These are phyloP conservation scores for Clonostachys solani DNA, from an alignment of 2,329 filamentous ascomycete genomes.

Conservation along the genomic window DNA sequence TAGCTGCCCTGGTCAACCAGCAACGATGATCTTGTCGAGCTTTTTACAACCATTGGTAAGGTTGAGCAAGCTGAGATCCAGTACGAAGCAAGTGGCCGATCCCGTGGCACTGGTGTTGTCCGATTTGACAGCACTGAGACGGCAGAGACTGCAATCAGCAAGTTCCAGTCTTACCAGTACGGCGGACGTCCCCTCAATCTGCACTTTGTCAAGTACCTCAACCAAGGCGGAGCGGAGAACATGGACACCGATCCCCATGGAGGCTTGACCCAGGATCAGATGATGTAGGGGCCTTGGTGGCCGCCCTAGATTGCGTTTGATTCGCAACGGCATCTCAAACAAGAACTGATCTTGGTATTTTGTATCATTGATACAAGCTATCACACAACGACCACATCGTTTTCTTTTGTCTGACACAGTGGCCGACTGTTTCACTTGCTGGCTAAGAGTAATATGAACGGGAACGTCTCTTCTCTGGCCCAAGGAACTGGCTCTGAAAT, in stretches of 20 bases:
- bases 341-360: too few species aligned
- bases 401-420: too few species aligned
- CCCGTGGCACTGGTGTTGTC: constrained; percentile 93
- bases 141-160: constrained; percentile 89
- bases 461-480: too few species aligned
- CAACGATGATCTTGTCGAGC: constrained; percentile 93
- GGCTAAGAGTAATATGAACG: too few species aligned
- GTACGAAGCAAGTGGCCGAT: constrained; percentile 94
- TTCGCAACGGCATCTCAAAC: too few species aligned
- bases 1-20: constrained; percentile 98
- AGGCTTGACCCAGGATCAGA: constrained; percentile 92
- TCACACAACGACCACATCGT: too few species aligned
- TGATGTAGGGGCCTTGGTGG: constrained; percentile 61
- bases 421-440: too few species aligned
- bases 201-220: constrained; percentile 90
- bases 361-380: too few species aligned
- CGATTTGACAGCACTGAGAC: constrained; percentile 81
- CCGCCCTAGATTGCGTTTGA: too few species aligned
- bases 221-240: constrained; percentile 58
- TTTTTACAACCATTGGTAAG: constrained; percentile 97
- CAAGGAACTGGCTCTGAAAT: too few species aligned
- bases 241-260: constrained; percentile 80
- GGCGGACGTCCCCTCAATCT: constrained; percentile 90
- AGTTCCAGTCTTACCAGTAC: constrained; percentile 97
- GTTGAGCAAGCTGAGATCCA: constrained; percentile 99